Conservation (phyloP, 345 rosid genomes). For the Brassica juncea region DNA sequence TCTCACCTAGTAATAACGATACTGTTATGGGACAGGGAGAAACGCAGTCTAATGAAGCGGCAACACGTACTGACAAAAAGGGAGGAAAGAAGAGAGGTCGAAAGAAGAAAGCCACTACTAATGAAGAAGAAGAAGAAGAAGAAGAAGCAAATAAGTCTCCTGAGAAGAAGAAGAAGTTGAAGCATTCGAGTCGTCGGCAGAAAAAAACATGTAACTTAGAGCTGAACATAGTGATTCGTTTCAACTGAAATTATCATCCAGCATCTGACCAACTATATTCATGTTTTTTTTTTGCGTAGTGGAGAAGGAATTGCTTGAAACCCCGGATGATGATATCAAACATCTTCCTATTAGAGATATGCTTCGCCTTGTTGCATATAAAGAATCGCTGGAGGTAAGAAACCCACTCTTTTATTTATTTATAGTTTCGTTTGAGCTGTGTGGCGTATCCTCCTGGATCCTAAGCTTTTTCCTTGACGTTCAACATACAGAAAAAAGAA, state of each 20-base stretch:
- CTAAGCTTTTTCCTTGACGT: constrained; percentile 2
- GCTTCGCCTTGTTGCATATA: constrained; percentile 65
- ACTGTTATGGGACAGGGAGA: constrained; percentile 18
- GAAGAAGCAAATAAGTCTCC: constrained; percentile 40
- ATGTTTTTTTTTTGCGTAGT: constrained; percentile 33
- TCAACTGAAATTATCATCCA: neutral
- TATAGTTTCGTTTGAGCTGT: constrained; percentile 1
- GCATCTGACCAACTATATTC: constrained; percentile 16
- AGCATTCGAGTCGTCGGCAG: constrained; percentile 70
- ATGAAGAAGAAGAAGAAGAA: no score
- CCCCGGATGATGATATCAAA: constrained; percentile 71
- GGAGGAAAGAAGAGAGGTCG: constrained; percentile 27
- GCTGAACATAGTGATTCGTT: neutral
- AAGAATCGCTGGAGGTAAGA: constrained; percentile 64
- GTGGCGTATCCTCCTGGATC: neutral
- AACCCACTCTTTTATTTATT: neutral
- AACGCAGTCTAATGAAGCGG: constrained; percentile 27
- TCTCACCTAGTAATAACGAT: constrained; percentile 18
- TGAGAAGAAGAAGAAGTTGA: constrained; percentile 61
- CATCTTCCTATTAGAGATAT: constrained; percentile 67
- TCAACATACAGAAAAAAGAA: constrained; percentile 58
- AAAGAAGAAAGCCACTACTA: constrained; percentile 46
- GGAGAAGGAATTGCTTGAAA: constrained; percentile 64
- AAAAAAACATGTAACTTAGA: constrained; percentile 50
- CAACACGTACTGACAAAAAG: neutral